Conservation (phyloP, 139 green algal species). For the Closterium sp. region DNA sequence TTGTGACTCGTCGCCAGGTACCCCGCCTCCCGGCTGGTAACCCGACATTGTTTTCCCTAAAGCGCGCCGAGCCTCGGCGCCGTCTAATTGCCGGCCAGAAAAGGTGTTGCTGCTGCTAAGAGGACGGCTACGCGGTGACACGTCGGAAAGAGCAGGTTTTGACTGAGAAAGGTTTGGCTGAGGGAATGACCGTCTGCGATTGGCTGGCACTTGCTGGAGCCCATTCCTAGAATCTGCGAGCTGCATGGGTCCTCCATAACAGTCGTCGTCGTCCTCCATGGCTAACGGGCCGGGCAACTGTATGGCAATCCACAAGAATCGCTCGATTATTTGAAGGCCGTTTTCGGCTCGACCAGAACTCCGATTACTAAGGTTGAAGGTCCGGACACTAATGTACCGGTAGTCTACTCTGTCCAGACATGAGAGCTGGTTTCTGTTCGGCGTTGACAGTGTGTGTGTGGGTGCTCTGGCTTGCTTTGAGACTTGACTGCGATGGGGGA, state of each 20-base stretch:
- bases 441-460: too few species aligned
- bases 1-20: not conserved
- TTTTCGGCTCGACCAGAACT: too few species aligned
- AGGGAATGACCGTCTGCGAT: not conserved
- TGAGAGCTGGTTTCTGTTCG: too few species aligned
- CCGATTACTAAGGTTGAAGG: too few species aligned
- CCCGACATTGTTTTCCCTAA: not conserved
- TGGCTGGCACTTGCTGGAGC: not conserved
- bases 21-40: not conserved
- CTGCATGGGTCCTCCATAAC: not conserved
- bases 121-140: not conserved
- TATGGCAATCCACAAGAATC: too few species aligned
- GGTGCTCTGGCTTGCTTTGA: too few species aligned
- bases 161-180: not conserved
- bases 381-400: too few species aligned
- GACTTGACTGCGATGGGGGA: too few species aligned
- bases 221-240: not conserved
- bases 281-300: not conserved
- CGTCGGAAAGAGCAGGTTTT: not conserved
- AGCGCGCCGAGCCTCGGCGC: not conserved
- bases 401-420: too few species aligned
- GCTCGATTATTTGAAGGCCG: too few species aligned
- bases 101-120: not conserved
- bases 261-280: not conserved
- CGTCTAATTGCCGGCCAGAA: not conserved